Conservation (phyloP, 805 yeast species). For the Candida fluviatilis region DNA sequence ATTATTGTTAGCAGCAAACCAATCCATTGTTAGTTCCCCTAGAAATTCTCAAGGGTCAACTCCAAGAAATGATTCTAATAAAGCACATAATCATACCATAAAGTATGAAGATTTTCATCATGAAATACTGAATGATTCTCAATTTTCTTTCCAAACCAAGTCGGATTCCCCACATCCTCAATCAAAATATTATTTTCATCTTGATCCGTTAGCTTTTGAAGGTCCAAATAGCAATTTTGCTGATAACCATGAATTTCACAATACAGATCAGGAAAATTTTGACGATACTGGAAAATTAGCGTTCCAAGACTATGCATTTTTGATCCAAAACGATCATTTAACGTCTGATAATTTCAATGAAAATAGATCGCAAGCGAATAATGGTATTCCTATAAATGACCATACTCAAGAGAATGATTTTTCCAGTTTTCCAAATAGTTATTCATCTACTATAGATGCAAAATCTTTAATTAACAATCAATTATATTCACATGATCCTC, state of each 20-base stretch:
- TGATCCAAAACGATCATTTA: background rate
- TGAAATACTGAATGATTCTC: conserved; percentile 1
- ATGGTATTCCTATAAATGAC: background rate
- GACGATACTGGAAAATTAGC: conserved; percentile 1
- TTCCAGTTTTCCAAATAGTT: background rate
- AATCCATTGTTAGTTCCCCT: conserved; percentile 4
- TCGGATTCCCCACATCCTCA: background rate
- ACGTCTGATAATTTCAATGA: background rate
- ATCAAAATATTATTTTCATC: conserved; percentile 21
- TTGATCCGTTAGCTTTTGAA: conserved; percentile 48
- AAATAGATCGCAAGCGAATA: background rate
- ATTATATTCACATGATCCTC: conserved; percentile 6
- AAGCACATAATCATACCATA: conserved; percentile 4
- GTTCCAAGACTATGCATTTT: conserved; percentile 4
- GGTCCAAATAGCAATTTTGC: conserved; percentile 29
- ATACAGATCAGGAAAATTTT: background rate
- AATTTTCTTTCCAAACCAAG: background rate
- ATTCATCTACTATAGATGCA: background rate
- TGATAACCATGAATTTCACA: background rate
- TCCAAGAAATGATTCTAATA: background rate
- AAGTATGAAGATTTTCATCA: conserved; percentile 2
- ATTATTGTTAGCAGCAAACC: conserved; percentile 6
- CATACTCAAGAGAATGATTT: background rate
- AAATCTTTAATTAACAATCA: conserved; percentile 4
- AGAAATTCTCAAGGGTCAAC: background rate